Evolutionary conservation across 148 eudicot species (phyloP), one percentile per base, ranked within the genome.

Genomic region (Rhododendron williamsianum): DNA sequence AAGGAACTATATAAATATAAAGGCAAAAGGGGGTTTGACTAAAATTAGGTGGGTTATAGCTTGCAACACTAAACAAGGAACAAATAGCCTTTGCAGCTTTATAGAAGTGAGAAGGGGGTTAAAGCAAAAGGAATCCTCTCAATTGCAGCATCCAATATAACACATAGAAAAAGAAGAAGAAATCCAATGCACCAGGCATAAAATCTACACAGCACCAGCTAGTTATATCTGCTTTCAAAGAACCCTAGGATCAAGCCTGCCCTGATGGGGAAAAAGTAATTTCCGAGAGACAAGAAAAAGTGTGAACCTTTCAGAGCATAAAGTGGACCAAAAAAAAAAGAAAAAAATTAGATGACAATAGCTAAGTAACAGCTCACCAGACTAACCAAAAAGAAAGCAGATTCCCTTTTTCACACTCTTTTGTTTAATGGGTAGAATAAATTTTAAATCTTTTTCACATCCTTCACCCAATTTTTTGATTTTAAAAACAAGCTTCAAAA

Each of bases 1-100:
- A 85, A 77, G 86, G 41, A 85, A 87, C 84, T 87, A 65, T 85
- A 89, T 78, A 83, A 9, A 87, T 80, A 77, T 84, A 90, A 89
- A 88, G 89, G 87, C 80, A 43, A 82, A 91, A 89, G 90, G 85
- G 90, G 86, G 90, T 90, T 94, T 95, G 94, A 92, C 97, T 92
- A 91, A 93, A 91, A 87, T 82, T 84, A 86, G 89, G 72, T 86
- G 84, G 89, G 88, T 86, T 71, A 90, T 91, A 88, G 91, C 95
- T 94, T 93, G 95, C 94, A 93, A 88, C 88, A 90, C 94, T 89
- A 88, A 91, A 94, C 96, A 93, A 94, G 98, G 94, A 91, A 94
- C 94, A 94, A 93, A 89, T 83, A 77, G 91, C 85, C 87, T 84
- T 91, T 90, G 95, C 96, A 96, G 98, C 98, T 95, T 95, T 95